These are phyloP conservation scores for Asterophora lycoperdoides DNA, from an alignment of 768 basidiomycete species.

Conservation along the genomic window DNA sequence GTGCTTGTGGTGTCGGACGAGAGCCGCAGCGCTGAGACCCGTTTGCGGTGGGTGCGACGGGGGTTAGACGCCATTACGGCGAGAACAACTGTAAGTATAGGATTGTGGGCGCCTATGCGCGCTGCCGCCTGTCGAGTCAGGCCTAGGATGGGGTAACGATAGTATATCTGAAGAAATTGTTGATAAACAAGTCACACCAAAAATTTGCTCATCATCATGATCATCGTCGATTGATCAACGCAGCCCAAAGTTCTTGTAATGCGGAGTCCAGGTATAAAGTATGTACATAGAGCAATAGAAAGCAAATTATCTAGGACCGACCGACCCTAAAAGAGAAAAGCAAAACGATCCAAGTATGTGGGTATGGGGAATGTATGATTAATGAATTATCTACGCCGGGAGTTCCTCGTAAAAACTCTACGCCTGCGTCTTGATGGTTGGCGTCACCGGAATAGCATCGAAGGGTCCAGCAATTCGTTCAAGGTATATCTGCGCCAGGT, in stretches of 20 bases:
- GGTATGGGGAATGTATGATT: background rate
- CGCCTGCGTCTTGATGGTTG: constrained; percentile 10
- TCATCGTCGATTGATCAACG: no score
- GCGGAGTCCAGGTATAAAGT: constrained; percentile 2
- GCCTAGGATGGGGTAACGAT: background rate
- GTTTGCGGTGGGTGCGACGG: constrained; percentile 38
- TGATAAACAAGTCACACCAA: no score
- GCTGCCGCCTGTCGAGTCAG: constrained; percentile 20
- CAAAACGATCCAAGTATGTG: background rate
- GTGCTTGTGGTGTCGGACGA: constrained; percentile 65
- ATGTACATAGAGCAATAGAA: background rate
- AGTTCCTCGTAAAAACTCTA: background rate
- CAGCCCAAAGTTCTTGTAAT: background rate
- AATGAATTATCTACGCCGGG: constrained; percentile 1
- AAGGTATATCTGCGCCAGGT: constrained; percentile 28
- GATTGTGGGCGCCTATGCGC: constrained; percentile 8
- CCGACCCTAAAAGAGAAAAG: background rate
- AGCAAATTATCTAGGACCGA: background rate
- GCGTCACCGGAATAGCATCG: constrained; percentile 23
- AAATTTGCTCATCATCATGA: background rate
- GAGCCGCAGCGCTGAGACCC: constrained; percentile 49
- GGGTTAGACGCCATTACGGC: background rate
- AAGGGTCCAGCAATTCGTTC: constrained; percentile 55
- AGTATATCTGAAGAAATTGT: no score
- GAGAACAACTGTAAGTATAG: constrained; percentile 5